Percentiles rank a stretch among this genome's conserved stretches.
Conservation (phyloP, 2,329 filamentous ascomycete genomes). For the Hypoxylon sp. region DNA sequence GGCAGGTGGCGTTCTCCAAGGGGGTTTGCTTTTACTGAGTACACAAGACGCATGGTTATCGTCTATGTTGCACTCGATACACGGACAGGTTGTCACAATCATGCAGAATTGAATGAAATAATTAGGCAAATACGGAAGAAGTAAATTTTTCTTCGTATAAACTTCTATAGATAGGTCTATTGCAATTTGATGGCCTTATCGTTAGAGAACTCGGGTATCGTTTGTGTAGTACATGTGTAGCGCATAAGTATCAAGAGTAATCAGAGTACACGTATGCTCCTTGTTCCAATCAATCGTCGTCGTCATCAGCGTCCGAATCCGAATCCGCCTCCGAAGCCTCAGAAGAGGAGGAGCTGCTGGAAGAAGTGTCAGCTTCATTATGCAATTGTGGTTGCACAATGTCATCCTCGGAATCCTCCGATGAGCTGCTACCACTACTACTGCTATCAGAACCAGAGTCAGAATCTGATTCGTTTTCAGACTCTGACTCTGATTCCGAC, state of each 20-base stretch:
- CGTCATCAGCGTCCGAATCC: conserved; percentile 54
- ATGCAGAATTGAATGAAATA: conserved; percentile 20
- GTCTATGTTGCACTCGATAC: conserved; percentile 37
- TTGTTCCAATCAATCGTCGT: conserved; percentile 52
- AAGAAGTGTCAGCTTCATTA: conserved; percentile 52
- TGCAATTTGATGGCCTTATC: conserved; percentile 23
- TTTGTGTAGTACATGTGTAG: conserved; percentile 35
- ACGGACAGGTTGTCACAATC: conserved; percentile 21
- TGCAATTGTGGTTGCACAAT: conserved; percentile 39
- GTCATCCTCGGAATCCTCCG: conserved; percentile 54
- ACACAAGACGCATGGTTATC: conserved; percentile 38
- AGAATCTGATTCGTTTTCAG: conserved; percentile 56
- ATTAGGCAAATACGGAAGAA: conserved; percentile 24
- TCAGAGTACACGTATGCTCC: conserved; percentile 1
- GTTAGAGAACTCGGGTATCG: conserved; percentile 45
- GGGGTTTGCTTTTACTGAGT: conserved; percentile 32
- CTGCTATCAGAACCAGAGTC: conserved; percentile 54
- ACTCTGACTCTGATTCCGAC: conserved; percentile 55
- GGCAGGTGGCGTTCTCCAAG: conserved; percentile 39
- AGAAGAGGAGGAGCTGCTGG: conserved; percentile 61
- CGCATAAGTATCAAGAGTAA: conserved; percentile 16
- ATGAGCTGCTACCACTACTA: conserved; percentile 48
- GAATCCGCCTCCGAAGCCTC: conserved; percentile 54
- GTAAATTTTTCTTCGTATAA: conserved; percentile 25
- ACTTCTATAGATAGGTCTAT: conserved; percentile 22